A percentile compares a stretch with the other conserved stretches of the same genome.
Conservation (phyloP, 208 protist genomes). For the Acanthamoeba culbertsoni region DNA sequence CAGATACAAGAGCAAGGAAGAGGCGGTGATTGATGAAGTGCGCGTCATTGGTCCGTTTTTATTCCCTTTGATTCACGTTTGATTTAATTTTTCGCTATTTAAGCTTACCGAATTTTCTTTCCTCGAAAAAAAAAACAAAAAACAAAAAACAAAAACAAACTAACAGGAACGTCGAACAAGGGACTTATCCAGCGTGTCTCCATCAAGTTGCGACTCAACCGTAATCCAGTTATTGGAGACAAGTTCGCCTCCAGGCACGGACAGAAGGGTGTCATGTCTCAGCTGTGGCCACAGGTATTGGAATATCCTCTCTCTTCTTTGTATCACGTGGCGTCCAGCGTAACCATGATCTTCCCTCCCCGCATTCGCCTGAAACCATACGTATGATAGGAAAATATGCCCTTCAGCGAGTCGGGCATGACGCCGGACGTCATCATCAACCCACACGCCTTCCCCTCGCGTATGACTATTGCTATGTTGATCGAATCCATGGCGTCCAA, state of each 20-base stretch:
- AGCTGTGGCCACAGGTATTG: conserved; percentile 74
- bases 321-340: background rate
- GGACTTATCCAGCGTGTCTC: conserved; percentile 37
- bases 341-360: background rate
- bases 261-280: conserved; percentile 92
- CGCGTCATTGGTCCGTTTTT: conserved; percentile 62
- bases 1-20: conserved; percentile 42
- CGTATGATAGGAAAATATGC: conserved; percentile 94
- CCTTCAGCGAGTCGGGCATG: conserved; percentile 95
- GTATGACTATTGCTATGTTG: conserved; percentile 99
- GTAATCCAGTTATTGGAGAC: conserved; percentile 97
- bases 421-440: conserved; percentile 99
- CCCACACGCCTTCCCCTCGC: conserved; percentile 99
- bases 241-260: conserved; percentile 99
- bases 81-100: background rate
- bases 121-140: background rate
- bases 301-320: background rate
- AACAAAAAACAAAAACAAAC: background rate
- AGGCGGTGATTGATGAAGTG: conserved; percentile 78
- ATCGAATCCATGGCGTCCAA: conserved; percentile 97
- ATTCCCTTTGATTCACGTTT: background rate
- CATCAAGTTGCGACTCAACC: conserved; percentile 92
- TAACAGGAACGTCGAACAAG: background rate
- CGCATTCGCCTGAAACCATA: conserved; percentile 16
- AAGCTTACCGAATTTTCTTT: background rate